phyloP scores from a whole-genome alignment of 139 green algal genomes.

The Chlorella sp. region DNA sequence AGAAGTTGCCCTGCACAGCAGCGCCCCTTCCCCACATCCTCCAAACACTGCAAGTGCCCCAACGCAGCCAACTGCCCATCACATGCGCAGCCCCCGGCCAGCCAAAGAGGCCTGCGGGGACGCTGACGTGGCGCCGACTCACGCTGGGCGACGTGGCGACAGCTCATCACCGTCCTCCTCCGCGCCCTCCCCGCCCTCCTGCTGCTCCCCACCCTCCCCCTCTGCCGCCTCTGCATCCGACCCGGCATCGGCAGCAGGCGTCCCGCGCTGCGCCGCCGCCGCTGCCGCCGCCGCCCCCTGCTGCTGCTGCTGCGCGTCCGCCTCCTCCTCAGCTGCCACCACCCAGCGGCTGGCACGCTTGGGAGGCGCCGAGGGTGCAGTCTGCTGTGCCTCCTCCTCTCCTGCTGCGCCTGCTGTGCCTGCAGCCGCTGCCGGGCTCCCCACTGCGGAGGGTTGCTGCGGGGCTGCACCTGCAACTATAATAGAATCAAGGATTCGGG shows the following conservation, averaged over 20 bases:
- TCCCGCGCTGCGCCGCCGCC: not conserved
- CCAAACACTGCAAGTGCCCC: not conserved
- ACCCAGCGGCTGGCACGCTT: constrained; percentile 10
- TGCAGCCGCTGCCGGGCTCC: not conserved
- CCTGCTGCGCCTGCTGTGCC: not conserved
- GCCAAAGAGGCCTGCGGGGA: not conserved
- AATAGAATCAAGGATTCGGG: too few relatives aligned
- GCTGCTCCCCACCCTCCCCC: not conserved
- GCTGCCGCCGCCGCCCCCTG: not conserved
- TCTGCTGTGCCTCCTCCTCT: not conserved
- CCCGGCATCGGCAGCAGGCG: not conserved
- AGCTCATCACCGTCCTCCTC: not conserved
- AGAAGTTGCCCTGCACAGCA: too few relatives aligned
- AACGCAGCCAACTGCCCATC: not conserved
- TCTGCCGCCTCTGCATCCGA: constrained; percentile 3
- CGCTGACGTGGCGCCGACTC: not conserved
- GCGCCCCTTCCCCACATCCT: too few relatives aligned
- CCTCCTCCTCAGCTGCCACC: not conserved
- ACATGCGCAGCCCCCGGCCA: not conserved
- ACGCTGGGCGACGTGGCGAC: not conserved
- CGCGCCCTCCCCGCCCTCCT: not conserved
- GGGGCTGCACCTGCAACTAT: not conserved
- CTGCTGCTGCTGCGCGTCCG: not conserved
- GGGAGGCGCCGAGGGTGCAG: constrained; percentile 1
- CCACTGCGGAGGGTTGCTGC: not conserved